Base-by-base conservation (phyloP, 495 filamentous ascomycete species). In the Hypoxylon cercidicola region DNA sequence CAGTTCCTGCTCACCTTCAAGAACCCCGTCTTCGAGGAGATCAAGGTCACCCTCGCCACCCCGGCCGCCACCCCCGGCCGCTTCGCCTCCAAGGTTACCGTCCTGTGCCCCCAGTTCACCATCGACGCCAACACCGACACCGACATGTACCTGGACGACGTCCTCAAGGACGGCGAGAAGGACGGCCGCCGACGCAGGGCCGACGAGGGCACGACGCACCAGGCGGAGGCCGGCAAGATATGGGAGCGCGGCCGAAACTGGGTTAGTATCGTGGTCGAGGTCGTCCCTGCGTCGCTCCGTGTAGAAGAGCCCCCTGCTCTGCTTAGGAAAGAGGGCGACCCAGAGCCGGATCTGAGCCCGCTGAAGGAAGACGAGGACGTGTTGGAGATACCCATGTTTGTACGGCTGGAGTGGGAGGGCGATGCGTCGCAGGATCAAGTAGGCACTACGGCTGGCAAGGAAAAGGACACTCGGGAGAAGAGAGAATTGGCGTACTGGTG, bases 231-330 rank as follows among this genome's bases (percentile, higher is more conserved):
- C 4, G 95, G 95, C 13, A 97, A 97, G 75, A 88, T 99, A 21
- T 99, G 92, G 92, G 92, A 97, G 59, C 85, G 88, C 59, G 93
- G 93, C 0, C 82, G 94, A n/a, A 99, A 97, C 72, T 97, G 93
- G 92, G 93, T 93, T 1, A 91, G 85, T 45, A 89, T 99, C 6
- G 90, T 97, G 6, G 79, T 99, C 13, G 95, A 99, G 74, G 89
- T 99, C 10, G 84, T 97, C 5, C 92, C 93, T 4, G 90, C 90
- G 0, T 76, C 74, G 19, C 61, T 87, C 35, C 70, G 73, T 30
- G 54, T 72, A n/a, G 77, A 72, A 20, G 56, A 68, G 25, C 51
- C 73, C 1, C 46, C 55, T 6, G 48, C 52, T 18, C 7, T 53
- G 32, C 41, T 74, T 19, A 62, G 51, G 23, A 74, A 70, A 20